Conservation (phyloP, 805 yeast species). For the Lipomyces kockii region DNA sequence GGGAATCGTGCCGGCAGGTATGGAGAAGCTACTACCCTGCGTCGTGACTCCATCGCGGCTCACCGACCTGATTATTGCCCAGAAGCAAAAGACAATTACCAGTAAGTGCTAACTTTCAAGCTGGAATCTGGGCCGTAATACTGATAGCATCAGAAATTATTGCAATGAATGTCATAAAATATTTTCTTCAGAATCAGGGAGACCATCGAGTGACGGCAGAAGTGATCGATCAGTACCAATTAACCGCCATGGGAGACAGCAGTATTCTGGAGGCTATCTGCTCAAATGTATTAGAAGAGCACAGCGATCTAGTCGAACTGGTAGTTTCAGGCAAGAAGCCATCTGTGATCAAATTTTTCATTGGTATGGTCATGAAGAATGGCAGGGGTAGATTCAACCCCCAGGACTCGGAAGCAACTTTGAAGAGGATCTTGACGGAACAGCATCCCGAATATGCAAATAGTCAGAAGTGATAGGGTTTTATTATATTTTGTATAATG, state of each 20-base stretch:
- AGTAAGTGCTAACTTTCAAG: constrained; percentile 52
- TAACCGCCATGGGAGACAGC: constrained; percentile 45
- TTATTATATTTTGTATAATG: background rate
- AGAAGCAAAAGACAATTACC: constrained; percentile 57
- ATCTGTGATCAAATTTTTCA: constrained; percentile 71
- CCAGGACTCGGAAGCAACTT: constrained; percentile 43
- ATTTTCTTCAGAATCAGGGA: constrained; percentile 51
- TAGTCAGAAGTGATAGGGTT: background rate
- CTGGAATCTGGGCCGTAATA: background rate
- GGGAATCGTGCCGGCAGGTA: constrained; percentile 63
- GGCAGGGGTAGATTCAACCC: constrained; percentile 65
- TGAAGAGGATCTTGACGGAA: constrained; percentile 17
- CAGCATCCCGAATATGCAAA: background rate
- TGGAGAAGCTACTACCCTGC: constrained; percentile 40
- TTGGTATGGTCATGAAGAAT: constrained; percentile 83
- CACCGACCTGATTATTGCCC: constrained; percentile 58
- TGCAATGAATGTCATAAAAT: constrained; percentile 56
- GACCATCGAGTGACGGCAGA: constrained; percentile 44
- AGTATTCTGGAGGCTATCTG: constrained; percentile 54
- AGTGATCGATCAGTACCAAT: constrained; percentile 57
- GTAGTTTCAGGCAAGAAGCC: constrained; percentile 61
- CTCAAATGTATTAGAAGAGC: constrained; percentile 49
- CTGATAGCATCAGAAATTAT: constrained; percentile 58
- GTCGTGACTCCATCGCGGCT: constrained; percentile 53
- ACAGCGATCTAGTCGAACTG: constrained; percentile 61